Conservation (phyloP, 1,284 basidiomycete genomes). For the Anthracocystis panici-leucophaei region DNA sequence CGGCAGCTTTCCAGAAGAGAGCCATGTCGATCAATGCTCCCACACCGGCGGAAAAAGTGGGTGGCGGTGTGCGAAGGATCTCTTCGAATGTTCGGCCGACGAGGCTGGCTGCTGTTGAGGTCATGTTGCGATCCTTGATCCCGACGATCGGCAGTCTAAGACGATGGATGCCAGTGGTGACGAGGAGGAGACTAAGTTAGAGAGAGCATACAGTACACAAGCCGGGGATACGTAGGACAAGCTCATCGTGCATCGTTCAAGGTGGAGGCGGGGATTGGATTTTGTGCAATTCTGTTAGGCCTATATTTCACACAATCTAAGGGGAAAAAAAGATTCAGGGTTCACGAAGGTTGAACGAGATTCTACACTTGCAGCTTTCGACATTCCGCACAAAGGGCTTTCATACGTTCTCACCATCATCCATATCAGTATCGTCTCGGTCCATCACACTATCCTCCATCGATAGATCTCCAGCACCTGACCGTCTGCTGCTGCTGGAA, state of each 20-base stretch:
- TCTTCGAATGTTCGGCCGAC: conserved; percentile 30
- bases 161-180: too few species aligned
- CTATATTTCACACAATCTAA: neutral
- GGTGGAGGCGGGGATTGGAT: neutral
- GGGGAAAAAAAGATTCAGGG: conserved; percentile 2
- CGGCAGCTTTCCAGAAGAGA: conserved; percentile 40
- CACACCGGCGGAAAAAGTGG: conserved; percentile 23
- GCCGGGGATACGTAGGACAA: neutral
- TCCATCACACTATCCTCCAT: neutral
- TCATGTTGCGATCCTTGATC: conserved; percentile 1
- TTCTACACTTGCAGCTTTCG: conserved; percentile 9
- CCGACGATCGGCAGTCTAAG: too few species aligned
- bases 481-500: neutral
- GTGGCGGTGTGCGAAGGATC: conserved; percentile 26
- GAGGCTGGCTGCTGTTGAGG: conserved; percentile 12
- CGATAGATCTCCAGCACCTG: neutral
- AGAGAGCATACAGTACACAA: conserved; percentile 1
- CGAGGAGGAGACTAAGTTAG: neutral
- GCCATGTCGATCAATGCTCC: conserved; percentile 35
- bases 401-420: neutral
- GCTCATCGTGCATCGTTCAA: neutral
- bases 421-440: conserved; percentile 1
- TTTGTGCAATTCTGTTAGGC: neutral
- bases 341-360: conserved; percentile 16
- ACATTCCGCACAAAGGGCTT: conserved; percentile 2